Percentiles rank a stretch among this genome's conserved stretches.
Conservation (phyloP, 805 yeast species). For the Sungouiozyma ichnusensis region DNA sequence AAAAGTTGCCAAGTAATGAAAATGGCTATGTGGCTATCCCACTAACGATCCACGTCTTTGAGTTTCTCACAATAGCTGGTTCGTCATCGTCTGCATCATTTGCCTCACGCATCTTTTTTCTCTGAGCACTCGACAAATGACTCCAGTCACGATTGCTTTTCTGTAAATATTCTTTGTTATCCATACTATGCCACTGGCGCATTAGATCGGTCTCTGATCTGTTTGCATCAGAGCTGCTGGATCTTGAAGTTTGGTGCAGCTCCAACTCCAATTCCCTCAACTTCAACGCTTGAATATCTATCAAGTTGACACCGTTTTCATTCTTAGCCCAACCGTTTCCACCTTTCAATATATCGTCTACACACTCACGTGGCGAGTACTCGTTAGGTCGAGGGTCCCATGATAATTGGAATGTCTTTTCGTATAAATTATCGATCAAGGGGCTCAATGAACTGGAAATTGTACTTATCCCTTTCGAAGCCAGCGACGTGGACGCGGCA, state of each 20-base stretch:
- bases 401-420: conserved; percentile 44
- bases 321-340: conserved; percentile 55
- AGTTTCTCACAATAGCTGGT: conserved; percentile 10
- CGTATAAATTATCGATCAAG: conserved; percentile 38
- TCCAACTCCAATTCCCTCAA: conserved; percentile 20
- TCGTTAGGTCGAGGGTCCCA: conserved; percentile 54
- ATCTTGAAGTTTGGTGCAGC: conserved; percentile 6
- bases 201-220: neutral
- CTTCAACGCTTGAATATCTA: conserved; percentile 25
- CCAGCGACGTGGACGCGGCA: conserved; percentile 5
- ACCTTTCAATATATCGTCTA: conserved; percentile 64
- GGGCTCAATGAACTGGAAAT: conserved; percentile 35
- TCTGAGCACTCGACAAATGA: conserved; percentile 1
- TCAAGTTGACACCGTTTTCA: conserved; percentile 27
- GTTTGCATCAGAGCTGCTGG: neutral
- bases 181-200: conserved; percentile 15
- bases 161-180: conserved; percentile 22
- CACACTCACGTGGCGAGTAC: conserved; percentile 57
- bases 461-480: conserved; percentile 15
- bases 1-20: too few relatives aligned
- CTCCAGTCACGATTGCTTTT: conserved; percentile 15
- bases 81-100: conserved; percentile 5
- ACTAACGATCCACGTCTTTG: conserved; percentile 22
- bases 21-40: conserved; percentile 4
- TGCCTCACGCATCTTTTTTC: conserved; percentile 1